A percentile compares a stretch with the other conserved stretches of the same genome.
phyloP scores from a whole-genome alignment of 257 asterid species.

The Gentiana macrophylla region DNA sequence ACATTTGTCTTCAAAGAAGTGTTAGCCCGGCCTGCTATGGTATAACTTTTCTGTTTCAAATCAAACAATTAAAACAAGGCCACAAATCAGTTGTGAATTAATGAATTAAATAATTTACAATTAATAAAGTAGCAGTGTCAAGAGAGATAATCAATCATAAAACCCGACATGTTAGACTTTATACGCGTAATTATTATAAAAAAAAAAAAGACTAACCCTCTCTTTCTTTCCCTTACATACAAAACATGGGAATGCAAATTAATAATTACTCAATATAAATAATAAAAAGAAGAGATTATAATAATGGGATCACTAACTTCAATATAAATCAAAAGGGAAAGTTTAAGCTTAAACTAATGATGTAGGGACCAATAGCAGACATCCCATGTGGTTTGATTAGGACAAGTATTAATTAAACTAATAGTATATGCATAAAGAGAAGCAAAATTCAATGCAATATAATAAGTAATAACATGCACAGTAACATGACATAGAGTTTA shows the following conservation, averaged over 20 bases:
- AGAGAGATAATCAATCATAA: too few species aligned
- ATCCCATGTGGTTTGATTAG: conserved; percentile 85
- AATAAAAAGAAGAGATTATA: conserved; percentile 2
- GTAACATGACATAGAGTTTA: conserved; percentile 35
- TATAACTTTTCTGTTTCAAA: too few species aligned
- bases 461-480: conserved; percentile 48
- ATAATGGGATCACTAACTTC: conserved; percentile 18
- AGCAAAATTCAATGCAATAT: conserved; percentile 49
- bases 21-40: too few species aligned
- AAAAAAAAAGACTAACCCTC: neutral
- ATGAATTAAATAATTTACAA: neutral
- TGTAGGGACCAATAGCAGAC: conserved; percentile 49
- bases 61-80: too few species aligned
- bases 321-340: conserved; percentile 14
- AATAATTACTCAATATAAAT: neutral
- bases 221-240: neutral
- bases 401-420: conserved; percentile 38
- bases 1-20: too few species aligned
- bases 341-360: conserved; percentile 27
- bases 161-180: too few species aligned
- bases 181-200: neutral
- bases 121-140: neutral
- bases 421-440: conserved; percentile 23
- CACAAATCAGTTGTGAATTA: neutral
- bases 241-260: conserved; percentile 17